Conservation (phyloP, 2,329 filamentous ascomycete genomes). For the Aspergillus intermedius region DNA sequence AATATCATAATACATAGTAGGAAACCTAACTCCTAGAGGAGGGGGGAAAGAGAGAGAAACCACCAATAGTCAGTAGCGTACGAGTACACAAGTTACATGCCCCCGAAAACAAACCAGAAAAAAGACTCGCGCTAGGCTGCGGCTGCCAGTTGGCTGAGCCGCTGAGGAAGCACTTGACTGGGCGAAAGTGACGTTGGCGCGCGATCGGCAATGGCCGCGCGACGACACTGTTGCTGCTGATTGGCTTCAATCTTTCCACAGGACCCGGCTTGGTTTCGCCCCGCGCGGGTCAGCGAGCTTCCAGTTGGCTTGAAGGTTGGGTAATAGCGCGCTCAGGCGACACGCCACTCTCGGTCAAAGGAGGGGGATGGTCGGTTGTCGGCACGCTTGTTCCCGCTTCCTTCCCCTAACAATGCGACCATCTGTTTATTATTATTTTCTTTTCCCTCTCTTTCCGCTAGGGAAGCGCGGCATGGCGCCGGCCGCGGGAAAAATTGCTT, state of each 20-base stretch:
- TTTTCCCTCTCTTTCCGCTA: conserved; percentile 10
- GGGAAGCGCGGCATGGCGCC: conserved; percentile 18
- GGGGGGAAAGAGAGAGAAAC: neutral
- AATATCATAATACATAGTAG: too few relatives aligned
- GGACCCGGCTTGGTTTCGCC: conserved; percentile 13
- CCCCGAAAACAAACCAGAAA: neutral
- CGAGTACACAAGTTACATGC: neutral
- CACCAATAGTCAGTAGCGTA: neutral
- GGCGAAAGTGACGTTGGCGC: conserved; percentile 24
- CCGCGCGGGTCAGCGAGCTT: conserved; percentile 23
- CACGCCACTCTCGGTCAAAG: conserved; percentile 15
- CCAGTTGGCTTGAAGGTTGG: conserved; percentile 10
- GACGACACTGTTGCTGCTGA: conserved; percentile 11
- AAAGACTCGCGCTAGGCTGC: conserved; percentile 10
- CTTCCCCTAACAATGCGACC: neutral
- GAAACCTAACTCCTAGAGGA: too few relatives aligned
- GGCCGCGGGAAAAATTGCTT: conserved; percentile 4
- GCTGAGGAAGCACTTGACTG: conserved; percentile 9
- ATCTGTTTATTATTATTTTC: too few relatives aligned
- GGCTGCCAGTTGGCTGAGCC: conserved; percentile 23
- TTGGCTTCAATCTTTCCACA: conserved; percentile 11
- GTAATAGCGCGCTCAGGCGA: conserved; percentile 22
- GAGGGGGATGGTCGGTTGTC: conserved; percentile 5
- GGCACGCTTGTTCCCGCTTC: conserved; percentile 10
- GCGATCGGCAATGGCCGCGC: conserved; percentile 33